Conservation (phyloP, 192 early-diverging fungal genomes). For the Geosiphon pyriformis region DNA sequence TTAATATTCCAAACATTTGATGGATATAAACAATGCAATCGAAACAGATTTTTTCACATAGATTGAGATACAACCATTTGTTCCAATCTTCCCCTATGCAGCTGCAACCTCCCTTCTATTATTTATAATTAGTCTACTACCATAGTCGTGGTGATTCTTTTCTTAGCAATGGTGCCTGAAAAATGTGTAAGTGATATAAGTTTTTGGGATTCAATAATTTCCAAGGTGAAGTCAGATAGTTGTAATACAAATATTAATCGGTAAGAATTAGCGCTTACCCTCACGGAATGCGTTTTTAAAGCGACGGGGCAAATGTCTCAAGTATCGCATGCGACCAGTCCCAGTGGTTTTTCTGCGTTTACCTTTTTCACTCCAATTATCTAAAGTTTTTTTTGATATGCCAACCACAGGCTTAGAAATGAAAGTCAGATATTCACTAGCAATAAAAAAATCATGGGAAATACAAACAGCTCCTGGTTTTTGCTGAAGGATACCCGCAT, state of each 20-base stretch:
- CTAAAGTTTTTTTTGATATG: no score
- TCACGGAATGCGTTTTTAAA: conserved; percentile 99
- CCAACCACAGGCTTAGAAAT: no score
- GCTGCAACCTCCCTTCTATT: background rate
- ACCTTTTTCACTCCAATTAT: conserved; percentile 95
- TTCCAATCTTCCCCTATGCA: background rate
- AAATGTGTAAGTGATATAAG: background rate
- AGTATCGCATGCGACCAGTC: conserved; percentile 95
- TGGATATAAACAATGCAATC: no score
- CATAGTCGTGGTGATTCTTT: background rate
- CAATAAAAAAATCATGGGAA: no score
- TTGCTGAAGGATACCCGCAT: conserved; percentile 97
- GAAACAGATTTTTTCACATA: no score
- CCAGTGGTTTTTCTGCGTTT: conserved; percentile 99
- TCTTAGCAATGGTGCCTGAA: background rate
- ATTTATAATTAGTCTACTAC: background rate
- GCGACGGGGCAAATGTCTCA: conserved; percentile 86
- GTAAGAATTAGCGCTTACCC: conserved; percentile 54
- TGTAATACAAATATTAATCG: no score
- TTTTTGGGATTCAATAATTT: background rate
- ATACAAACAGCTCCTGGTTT: conserved; percentile 86
- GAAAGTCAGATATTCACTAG: no score
- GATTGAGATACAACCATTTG: no score
- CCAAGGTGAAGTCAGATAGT: no score
- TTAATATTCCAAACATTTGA: no score